A percentile compares a stretch with the other conserved stretches of the same genome.
These are phyloP conservation scores for Petrea volubilis DNA, from an alignment of 257 asterid genomes.

Conservation along the genomic window DNA sequence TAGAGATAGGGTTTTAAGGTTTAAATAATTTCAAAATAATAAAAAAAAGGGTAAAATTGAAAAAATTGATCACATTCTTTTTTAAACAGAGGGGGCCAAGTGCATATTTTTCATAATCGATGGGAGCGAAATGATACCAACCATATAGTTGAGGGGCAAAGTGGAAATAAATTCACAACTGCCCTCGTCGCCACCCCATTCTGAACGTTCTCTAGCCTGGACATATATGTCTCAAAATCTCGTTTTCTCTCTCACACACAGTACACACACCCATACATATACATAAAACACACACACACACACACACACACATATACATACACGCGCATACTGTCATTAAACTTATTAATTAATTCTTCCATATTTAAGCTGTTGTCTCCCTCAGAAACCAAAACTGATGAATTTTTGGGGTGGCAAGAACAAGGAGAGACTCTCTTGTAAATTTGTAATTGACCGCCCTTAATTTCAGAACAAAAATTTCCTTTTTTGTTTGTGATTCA, in stretches of 20 bases:
- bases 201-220: constrained; percentile 31
- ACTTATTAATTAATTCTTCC: constrained; percentile 14
- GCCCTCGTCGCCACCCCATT: constrained; percentile 27
- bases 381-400: constrained; percentile 22
- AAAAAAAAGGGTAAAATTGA: no score
- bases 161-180: no score
- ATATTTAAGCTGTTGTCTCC: constrained; percentile 32
- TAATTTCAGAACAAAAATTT: background rate
- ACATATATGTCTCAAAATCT: constrained; percentile 11
- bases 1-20: no score
- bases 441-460: constrained; percentile 26
- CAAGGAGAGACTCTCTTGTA: constrained; percentile 20
- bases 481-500: background rate
- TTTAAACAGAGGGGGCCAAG: no score
- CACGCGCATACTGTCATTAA: constrained; percentile 2
- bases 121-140: no score
- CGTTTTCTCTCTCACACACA: constrained; percentile 15
- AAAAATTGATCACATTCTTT: no score
- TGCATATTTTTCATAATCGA: no score
- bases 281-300: background rate
- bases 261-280: background rate
- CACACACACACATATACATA: background rate
- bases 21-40: no score
- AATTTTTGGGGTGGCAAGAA: constrained; percentile 36
- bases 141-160: no score